Percentiles rank a stretch among this genome's conserved stretches.
Conservation (phyloP, 129 eudicot genomes). For the Flaveria trinervia region DNA sequence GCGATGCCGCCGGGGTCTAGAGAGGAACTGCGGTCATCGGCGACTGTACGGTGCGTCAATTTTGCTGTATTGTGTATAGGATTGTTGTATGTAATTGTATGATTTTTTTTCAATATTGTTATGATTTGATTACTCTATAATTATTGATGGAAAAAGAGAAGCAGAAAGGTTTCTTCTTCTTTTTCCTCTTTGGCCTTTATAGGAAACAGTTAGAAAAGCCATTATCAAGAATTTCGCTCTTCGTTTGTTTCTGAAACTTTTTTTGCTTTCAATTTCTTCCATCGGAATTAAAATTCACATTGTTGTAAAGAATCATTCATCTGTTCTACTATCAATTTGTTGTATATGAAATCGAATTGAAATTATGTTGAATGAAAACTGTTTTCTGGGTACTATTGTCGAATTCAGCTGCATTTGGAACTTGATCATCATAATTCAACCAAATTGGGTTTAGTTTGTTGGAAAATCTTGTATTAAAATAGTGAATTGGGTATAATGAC, state of each 20-base stretch:
- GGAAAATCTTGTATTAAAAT: too few relatives aligned
- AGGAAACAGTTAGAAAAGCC: too few relatives aligned
- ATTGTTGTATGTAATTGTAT: slow-evolving; percentile 52
- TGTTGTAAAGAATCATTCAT: background rate
- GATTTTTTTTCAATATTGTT: slow-evolving; percentile 21
- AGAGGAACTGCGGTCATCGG: slow-evolving; percentile 36
- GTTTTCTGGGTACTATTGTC: too few relatives aligned
- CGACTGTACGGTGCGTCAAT: slow-evolving; percentile 29
- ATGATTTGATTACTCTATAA: background rate
- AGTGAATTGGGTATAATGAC: too few relatives aligned
- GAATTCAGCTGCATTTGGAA: too few relatives aligned
- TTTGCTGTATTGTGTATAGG: slow-evolving; percentile 51
- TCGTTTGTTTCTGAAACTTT: background rate
- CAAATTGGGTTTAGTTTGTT: too few relatives aligned
- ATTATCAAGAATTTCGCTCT: too few relatives aligned
- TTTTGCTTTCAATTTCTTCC: background rate
- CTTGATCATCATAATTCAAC: too few relatives aligned
- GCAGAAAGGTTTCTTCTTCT: background rate
- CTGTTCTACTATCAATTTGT: too few relatives aligned
- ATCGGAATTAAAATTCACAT: background rate
- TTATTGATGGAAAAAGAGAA: slow-evolving; percentile 21
- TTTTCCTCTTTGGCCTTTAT: too few relatives aligned
- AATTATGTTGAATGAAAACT: too few relatives aligned
- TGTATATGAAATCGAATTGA: too few relatives aligned
- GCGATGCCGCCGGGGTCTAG: slow-evolving; percentile 55